Base-by-base conservation (phyloP, 495 filamentous ascomycete genomes). In the Letharia lupina region DNA sequence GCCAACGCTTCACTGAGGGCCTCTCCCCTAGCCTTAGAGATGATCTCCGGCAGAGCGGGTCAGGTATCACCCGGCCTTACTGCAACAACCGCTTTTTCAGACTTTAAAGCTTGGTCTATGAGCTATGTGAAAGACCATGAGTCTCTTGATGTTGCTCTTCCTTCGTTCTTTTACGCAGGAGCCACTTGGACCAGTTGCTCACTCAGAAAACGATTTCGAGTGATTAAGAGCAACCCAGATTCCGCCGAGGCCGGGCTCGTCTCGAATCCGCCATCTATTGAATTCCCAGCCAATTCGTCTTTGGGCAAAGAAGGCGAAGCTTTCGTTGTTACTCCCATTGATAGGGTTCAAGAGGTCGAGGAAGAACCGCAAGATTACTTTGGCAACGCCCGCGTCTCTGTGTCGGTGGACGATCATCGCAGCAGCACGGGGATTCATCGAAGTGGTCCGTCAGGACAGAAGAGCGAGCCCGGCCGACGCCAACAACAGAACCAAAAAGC, bases 51-150 rank as follows among this genome's bases (percentile, higher is more conserved):
- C 8, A 78, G 79, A 6, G 67, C 73, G 10, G 74, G 78, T 47
- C 76, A 76, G 9, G 65, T 73, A 45, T 76, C 71, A 16, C 67
- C 73, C 5, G 72, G 71, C 23, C 66, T 68, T 61, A 72, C 66
- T 31, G 70, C 73, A 20, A 75, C 67, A 60, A 67, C 76, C 64
- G 74, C 80, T 5, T 83, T 83, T 68, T 45, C 74, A 2, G 79
- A 78, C 40, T 90, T 91, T 75, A 88, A 84, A 74, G 71, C 75
- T 18, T 91, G 88, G 88, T 74, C 83, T 10, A 76, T 84, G 44
- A 81, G 78, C 45, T 80, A 77, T 58, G 77, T 79, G 16, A 75
- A 74, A 23, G 75, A 82, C 18, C 75, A 76, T 16, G 79, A 83
- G 47, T 73, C 77, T 11, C 68, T 77, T 16, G 78, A 82, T 65